Conservation (phyloP, 768 basidiomycete genomes). For the Candolleomyces aberdarensis region DNA sequence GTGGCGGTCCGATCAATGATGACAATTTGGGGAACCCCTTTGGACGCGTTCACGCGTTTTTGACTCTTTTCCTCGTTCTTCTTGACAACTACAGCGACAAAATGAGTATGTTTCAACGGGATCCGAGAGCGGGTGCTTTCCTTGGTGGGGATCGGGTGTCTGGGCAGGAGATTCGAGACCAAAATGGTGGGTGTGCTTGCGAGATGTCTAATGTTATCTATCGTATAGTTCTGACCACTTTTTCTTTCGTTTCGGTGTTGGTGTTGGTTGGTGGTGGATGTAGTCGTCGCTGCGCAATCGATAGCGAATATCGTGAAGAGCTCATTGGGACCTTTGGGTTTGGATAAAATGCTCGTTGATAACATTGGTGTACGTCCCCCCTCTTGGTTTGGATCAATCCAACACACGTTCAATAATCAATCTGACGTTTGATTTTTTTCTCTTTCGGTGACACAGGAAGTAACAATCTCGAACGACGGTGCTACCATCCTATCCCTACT, state of each 20-base stretch:
- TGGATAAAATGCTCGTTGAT: slow-evolving; percentile 97
- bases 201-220: slow-evolving; percentile 2
- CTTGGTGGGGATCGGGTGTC: slow-evolving; percentile 91
- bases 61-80: background rate
- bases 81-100: slow-evolving; percentile 1
- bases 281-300: slow-evolving; percentile 92
- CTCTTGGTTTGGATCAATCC: background rate
- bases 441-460: slow-evolving; percentile 59
- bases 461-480: slow-evolving; percentile 99
- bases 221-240: slow-evolving; percentile 2
- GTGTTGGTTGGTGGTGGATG: slow-evolving; percentile 2
- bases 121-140: slow-evolving; percentile 89
- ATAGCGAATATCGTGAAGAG: slow-evolving; percentile 98
- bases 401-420: background rate
- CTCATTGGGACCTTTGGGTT: slow-evolving; percentile 90
- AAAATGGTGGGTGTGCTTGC: slow-evolving; percentile 68
- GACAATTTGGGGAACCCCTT: background rate
- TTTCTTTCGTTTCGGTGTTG: too few species aligned
- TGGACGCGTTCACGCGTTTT: background rate
- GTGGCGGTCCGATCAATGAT: too few species aligned
- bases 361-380: slow-evolving; percentile 79
- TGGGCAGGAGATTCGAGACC: slow-evolving; percentile 94
- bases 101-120: slow-evolving; percentile 76
- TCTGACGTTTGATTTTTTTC: slow-evolving; percentile 9
- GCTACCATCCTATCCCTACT: slow-evolving; percentile 96